These are phyloP conservation scores for Leishmania tropica DNA, from an alignment of 208 protist species.

Conservation along the genomic window DNA sequence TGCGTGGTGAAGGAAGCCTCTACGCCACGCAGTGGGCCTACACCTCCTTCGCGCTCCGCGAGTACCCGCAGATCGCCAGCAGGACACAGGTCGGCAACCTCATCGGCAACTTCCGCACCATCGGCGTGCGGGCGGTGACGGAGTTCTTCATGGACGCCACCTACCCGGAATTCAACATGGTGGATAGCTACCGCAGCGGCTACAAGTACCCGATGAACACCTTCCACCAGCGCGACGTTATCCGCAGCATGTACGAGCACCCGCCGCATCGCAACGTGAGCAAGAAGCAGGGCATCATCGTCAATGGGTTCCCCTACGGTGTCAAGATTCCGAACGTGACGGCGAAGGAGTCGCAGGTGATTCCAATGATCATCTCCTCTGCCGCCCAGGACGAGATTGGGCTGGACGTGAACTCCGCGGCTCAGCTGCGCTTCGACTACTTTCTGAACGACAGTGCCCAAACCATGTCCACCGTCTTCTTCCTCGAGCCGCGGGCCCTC, in stretches of 20 bases:
- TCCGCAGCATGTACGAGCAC: constrained; percentile 66
- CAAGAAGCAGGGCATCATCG: constrained; percentile 13
- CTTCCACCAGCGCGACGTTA: constrained; percentile 49
- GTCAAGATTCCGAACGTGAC: constrained; percentile 15
- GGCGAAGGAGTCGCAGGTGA: constrained; percentile 23
- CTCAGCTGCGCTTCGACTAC: constrained; percentile 60
- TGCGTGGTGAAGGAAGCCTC: constrained; percentile 29
- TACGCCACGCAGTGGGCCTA: constrained; percentile 68
- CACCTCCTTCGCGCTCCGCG: constrained; percentile 51
- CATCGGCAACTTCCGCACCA: constrained; percentile 26
- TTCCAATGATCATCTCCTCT: constrained; percentile 46
- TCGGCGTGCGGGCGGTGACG: constrained; percentile 49
- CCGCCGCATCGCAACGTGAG: constrained; percentile 1
- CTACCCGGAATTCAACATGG: constrained; percentile 63
- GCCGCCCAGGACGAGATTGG: constrained; percentile 42
- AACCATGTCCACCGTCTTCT: constrained; percentile 37
- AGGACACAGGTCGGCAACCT: constrained; percentile 37
- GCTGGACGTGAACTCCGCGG: constrained; percentile 19
- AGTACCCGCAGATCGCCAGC: constrained; percentile 67
- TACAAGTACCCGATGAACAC: constrained; percentile 42
- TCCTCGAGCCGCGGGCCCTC: constrained; percentile 65
- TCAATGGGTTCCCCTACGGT: constrained; percentile 16
- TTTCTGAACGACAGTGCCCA: constrained; percentile 1
- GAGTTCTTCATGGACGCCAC: constrained; percentile 59
- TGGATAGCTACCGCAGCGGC: constrained; percentile 27